Conservation (phyloP, 371 early-diverging fungal genomes). For the Mucor plumbeus region DNA sequence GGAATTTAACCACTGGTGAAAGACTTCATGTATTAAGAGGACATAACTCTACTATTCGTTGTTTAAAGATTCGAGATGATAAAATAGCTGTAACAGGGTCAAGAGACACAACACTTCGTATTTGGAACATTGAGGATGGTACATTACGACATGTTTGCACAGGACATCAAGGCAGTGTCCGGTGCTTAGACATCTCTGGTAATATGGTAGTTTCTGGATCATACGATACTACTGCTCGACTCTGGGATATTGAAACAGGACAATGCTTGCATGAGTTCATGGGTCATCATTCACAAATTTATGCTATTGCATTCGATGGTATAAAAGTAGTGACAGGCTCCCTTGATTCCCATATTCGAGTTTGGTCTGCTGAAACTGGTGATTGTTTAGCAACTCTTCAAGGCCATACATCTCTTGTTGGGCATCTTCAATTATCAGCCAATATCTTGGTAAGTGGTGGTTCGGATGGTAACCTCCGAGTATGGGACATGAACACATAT, state of each 20-base stretch:
- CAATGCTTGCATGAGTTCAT: constrained; percentile 63
- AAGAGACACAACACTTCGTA: constrained; percentile 83
- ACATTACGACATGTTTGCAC: constrained; percentile 61
- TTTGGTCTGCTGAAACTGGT: constrained; percentile 70
- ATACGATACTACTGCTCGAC: constrained; percentile 86
- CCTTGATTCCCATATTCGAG: constrained; percentile 71
- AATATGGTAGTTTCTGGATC: constrained; percentile 82
- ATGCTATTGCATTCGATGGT: constrained; percentile 69
- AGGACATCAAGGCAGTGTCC: constrained; percentile 82
- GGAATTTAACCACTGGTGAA: constrained; percentile 80
- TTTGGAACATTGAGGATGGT: constrained; percentile 78
- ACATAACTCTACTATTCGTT: constrained; percentile 91
- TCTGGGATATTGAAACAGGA: constrained; percentile 84
- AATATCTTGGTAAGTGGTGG: constrained; percentile 81
- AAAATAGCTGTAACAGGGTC: constrained; percentile 84
- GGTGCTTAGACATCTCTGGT: constrained; percentile 80
- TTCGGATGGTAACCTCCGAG: constrained; percentile 82
- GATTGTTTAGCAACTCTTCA: constrained; percentile 57
- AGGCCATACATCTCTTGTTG: constrained; percentile 86
- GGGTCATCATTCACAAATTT: constrained; percentile 72
- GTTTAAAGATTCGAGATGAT: constrained; percentile 67
- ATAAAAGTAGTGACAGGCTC: constrained; percentile 72
- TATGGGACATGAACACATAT: constrained; percentile 76
- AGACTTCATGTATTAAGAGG: constrained; percentile 77
- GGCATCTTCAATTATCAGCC: constrained; percentile 62